phyloP scores from a whole-genome alignment of 1,284 basidiomycete species.

The Ustilago trichophora region DNA sequence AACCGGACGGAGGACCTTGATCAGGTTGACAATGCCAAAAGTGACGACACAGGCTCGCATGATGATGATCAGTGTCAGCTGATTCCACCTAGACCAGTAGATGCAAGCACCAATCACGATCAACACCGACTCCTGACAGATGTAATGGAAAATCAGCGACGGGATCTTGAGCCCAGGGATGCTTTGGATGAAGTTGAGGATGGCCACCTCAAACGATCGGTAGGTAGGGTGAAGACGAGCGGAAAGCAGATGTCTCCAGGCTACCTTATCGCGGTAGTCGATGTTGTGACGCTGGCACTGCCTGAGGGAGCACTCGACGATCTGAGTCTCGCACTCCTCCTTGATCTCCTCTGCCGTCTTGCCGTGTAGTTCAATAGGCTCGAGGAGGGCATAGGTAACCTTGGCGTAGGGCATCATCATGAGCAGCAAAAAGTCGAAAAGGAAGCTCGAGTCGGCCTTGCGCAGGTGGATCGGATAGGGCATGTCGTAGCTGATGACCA shows the following conservation, averaged over 20 bases:
- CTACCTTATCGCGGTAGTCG: conserved; percentile 26
- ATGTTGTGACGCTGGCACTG: conserved; percentile 23
- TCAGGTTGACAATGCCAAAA: conserved; percentile 26
- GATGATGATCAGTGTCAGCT: conserved; percentile 22
- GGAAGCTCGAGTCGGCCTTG: conserved; percentile 30
- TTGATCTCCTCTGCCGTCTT: conserved; percentile 21
- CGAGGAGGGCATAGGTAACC: conserved; percentile 22
- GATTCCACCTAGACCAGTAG: conserved; percentile 27
- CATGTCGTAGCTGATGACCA: conserved; percentile 30
- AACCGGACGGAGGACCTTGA: conserved; percentile 19
- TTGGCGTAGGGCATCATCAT: conserved; percentile 32
- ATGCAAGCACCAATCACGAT: conserved; percentile 17
- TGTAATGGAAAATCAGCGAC: conserved; percentile 14
- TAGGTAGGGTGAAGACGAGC: conserved; percentile 28
- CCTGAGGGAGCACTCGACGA: conserved; percentile 26
- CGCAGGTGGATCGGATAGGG: conserved; percentile 27
- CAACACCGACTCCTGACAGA: conserved; percentile 15
- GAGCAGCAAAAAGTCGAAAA: conserved; percentile 24
- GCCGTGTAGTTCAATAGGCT: conserved; percentile 13
- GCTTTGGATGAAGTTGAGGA: conserved; percentile 25
- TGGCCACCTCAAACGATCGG: conserved; percentile 11
- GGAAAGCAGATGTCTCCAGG: conserved; percentile 20
- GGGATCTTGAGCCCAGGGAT: conserved; percentile 14
- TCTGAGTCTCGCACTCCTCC: conserved; percentile 13
- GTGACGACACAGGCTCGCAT: conserved; percentile 19